These are phyloP conservation scores for Euphorbia peplus DNA, from an alignment of 345 rosid species.

Conservation along the genomic window DNA sequence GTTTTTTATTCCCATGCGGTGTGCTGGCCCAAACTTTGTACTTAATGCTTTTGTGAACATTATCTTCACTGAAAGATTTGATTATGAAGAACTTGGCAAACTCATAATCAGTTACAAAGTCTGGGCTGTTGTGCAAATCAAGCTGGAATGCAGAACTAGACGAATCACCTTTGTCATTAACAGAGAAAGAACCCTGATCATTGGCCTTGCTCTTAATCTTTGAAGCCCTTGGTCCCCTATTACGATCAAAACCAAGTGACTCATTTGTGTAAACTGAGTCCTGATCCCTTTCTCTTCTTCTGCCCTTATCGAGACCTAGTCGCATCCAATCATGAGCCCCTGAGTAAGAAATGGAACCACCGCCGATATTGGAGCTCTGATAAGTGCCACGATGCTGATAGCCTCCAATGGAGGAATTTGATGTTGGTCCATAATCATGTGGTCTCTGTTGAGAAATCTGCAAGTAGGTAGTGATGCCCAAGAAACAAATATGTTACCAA, in stretches of 20 bases:
- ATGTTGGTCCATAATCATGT: slow-evolving; percentile 45
- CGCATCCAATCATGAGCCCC: slow-evolving; percentile 45
- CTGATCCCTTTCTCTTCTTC: slow-evolving; percentile 54
- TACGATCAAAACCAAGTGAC: slow-evolving; percentile 43
- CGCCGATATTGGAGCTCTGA: slow-evolving; percentile 36
- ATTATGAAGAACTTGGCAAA: slow-evolving; percentile 64
- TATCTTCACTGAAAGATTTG: slow-evolving; percentile 81
- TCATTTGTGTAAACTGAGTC: slow-evolving; percentile 40
- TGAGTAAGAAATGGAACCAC: slow-evolving; percentile 25
- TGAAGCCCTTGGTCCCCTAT: slow-evolving; percentile 71
- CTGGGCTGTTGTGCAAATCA: slow-evolving; percentile 42
- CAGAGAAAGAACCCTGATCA: slow-evolving; percentile 31
- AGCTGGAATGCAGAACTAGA: slow-evolving; percentile 32
- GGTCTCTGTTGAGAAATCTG: slow-evolving; percentile 36
- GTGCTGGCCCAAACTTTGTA: slow-evolving; percentile 78
- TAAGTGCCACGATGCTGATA: slow-evolving; percentile 43
- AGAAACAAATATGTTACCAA: background rate
- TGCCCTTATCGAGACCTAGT: slow-evolving; percentile 41
- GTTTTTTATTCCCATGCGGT: slow-evolving; percentile 66
- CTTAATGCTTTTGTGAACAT: slow-evolving; percentile 71
- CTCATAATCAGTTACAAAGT: slow-evolving; percentile 50
- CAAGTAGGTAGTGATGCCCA: background rate
- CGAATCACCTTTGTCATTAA: slow-evolving; percentile 33
- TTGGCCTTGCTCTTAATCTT: slow-evolving; percentile 44
- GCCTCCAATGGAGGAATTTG: slow-evolving; percentile 44